Conservation (phyloP, 2,329 filamentous ascomycete genomes). For the Penicillium concentricum region DNA sequence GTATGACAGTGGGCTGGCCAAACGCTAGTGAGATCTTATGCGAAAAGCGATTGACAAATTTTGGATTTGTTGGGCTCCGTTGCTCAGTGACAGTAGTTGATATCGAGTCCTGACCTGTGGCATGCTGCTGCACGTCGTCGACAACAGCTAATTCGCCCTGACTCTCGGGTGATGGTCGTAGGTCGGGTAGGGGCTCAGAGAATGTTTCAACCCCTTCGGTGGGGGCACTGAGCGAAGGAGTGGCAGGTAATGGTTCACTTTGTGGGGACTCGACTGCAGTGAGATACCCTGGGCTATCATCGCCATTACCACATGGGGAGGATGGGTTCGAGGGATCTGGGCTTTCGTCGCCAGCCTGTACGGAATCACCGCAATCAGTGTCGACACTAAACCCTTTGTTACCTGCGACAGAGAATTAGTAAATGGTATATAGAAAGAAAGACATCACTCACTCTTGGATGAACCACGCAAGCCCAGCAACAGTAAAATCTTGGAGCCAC, state of each 20-base stretch:
- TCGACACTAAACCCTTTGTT: constrained; percentile 16
- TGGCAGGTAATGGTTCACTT: constrained; percentile 6
- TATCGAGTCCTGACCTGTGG: not conserved
- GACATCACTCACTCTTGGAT: constrained; percentile 24
- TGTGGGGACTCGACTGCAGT: not conserved
- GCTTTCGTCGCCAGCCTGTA: not conserved
- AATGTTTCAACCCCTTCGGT: not conserved
- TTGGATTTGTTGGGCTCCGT: constrained; percentile 27
- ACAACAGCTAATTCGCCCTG: not conserved
- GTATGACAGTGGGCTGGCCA: constrained; percentile 43
- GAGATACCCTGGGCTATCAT: not conserved
- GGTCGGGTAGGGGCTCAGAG: not conserved
- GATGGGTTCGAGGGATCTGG: not conserved
- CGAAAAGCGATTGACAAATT: constrained; percentile 35
- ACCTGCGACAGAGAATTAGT: constrained; percentile 7
- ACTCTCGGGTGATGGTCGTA: not conserved
- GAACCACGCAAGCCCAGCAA: constrained; percentile 34
- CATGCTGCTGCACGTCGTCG: not conserved
- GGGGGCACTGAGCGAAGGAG: not conserved
- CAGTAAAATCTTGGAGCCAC: constrained; percentile 39
- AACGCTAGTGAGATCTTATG: constrained; percentile 41
- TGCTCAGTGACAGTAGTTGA: constrained; percentile 4
- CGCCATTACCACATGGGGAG: not conserved
- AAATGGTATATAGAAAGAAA: not conserved
- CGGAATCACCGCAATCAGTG: constrained; percentile 9